Evolutionary conservation across 1,139 yeast genomes (phyloP), one percentile per base, ranked within the genome.

Genomic region (Torulaspora globosa): DNA sequence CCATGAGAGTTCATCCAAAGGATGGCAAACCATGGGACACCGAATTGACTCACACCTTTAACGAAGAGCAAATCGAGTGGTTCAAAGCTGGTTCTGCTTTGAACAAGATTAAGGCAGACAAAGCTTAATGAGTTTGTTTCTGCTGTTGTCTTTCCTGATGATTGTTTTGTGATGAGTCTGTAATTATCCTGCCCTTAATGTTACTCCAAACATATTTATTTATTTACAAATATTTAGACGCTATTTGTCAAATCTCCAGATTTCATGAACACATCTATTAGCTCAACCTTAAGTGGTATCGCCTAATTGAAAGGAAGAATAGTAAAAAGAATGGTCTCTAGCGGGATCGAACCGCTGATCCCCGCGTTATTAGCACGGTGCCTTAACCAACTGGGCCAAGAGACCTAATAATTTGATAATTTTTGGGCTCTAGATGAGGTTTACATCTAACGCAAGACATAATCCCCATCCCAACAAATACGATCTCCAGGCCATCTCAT

Each of bases 21-120:
- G 73, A 82, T 54, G 96, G 96, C 67, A 70, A 67, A 48, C 74
- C 88, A 55, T 90, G 96, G 96, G 84, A 82, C 65, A 75, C 92
- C 66, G 82, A 80, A 75, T 84, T 90, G 71, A 79, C 95, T 54
- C 98, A 92, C 80, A 92, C 98, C 57, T 92, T 86, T 80, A 92
- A 92, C 79, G 57, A 69, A 55, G 97, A 92, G 76, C 98, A 92
- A 80, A 84, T 92, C 69, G 97, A 88, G 70, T 92, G 98, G 98
- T 92, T 92, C 87, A 90, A 86, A 81, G 80, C 85, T 66, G 98
- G 98, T 78, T 89, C 97, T 63, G 98, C 98, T 70, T 83, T 92
- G 76, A 92, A 92, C 86, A 87, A 84, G 80, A 90, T 92, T 95
- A 90, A 95, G 64, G 73, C 49, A 36, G 57, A 52, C 37, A 58